Base-by-base conservation (phyloP, 2,329 filamentous ascomycete genomes). In the Escovopsis weberi region DNA sequence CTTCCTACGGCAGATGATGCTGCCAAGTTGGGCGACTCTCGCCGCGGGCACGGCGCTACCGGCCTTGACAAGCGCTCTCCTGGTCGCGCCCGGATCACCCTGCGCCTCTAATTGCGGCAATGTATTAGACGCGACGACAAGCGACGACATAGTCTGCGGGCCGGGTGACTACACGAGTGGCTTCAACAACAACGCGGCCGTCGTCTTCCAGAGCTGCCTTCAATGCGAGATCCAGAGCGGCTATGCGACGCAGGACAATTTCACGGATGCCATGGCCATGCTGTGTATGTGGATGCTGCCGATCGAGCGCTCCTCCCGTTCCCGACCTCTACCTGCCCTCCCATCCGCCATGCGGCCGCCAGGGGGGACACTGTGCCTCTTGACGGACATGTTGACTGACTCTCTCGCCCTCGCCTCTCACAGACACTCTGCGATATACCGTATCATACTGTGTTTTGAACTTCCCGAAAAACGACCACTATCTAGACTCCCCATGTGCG, bases 341-440 rank as follows among this genome's bases (percentile, higher is more conserved):
- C 11, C 8, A 9, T 32, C 28, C 7, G 28, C 23, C 23, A 23
- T 23, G 23, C 23, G 23, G 5, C 23, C 23, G 11, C 11, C 28
- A n/a, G n/a, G n/a, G 11, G 7, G 11, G 28, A 30, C 28, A 11
- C 28, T 30, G 28, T 30, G 28, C 7, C 28, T 8, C 28, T 30
- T 23, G 23, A 23, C 23, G 23, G 23, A 23, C 23, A 23, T 23
- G 23, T 23, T 23, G 26, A 38, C n/a, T 26, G 2, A 15, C 35
- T 36, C 6, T 4, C 56, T 51, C 26, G 53, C 48, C 6, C 26
- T 42, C 28, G 32, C 30, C 32, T 12, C 41, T 26, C 37, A 4
- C 34, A 78, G 74, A 78, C 48, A 80, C 80, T 48, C 48, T 78
- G 41, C 66, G 76, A 52, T 78, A 68, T 51, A 64, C 72, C 6